A percentile compares a stretch with the other conserved stretches of the same genome.
These are phyloP conservation scores for Dispira simplex DNA, from an alignment of 192 early-diverging fungal genomes.

Conservation along the genomic window DNA sequence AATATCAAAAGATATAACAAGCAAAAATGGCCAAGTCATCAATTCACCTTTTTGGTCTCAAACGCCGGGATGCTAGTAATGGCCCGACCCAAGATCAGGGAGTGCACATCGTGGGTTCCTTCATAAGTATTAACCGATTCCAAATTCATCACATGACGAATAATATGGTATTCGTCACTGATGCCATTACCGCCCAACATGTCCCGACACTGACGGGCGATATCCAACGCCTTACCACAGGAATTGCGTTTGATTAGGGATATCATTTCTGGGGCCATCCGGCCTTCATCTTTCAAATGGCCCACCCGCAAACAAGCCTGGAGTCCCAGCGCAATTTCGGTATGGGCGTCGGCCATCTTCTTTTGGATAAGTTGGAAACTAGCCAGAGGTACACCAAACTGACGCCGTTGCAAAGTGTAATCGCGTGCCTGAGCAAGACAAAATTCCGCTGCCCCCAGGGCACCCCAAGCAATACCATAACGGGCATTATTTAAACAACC, in stretches of 20 bases:
- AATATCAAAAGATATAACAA: too few relatives aligned
- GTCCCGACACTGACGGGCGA: constrained; percentile 79
- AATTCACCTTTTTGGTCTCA: constrained; percentile 8
- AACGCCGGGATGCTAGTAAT: constrained; percentile 86
- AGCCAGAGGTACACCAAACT: constrained; percentile 87
- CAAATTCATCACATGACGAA: constrained; percentile 83
- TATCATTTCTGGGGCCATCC: constrained; percentile 87
- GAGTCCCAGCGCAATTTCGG: constrained; percentile 81
- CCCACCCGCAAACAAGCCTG: constrained; percentile 85
- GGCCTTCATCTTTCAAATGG: constrained; percentile 74
- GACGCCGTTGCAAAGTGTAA: constrained; percentile 78
- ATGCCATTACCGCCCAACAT: constrained; percentile 95
- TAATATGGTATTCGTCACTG: constrained; percentile 92
- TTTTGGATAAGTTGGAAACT: constrained; percentile 92
- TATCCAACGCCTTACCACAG: constrained; percentile 82
- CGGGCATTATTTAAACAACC: constrained; percentile 96
- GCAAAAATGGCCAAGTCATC: too few relatives aligned
- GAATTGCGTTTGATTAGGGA: constrained; percentile 95
- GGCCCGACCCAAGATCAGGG: constrained; percentile 80
- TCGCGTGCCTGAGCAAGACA: constrained; percentile 80
- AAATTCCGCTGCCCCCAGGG: constrained; percentile 85
- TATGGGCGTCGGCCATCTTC: constrained; percentile 87
- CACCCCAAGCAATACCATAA: constrained; percentile 94
- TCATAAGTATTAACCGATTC: constrained; percentile 95
- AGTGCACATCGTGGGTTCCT: constrained; percentile 91